Conservation (phyloP, 2,329 filamentous ascomycete genomes). For the Bipolaris sorokiniana region DNA sequence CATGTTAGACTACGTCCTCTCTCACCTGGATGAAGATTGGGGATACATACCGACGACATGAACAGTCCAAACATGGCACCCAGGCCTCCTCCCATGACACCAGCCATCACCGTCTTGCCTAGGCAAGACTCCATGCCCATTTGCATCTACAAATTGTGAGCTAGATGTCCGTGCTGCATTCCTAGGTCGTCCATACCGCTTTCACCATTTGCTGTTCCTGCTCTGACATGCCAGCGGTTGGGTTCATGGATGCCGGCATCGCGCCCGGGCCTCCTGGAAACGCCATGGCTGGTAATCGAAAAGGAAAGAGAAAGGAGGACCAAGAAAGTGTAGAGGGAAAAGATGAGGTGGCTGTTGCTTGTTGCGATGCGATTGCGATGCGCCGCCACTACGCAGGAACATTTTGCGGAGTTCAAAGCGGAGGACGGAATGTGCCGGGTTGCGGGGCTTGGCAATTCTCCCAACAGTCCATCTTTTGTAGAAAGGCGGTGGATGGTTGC, state of each 20-base stretch:
- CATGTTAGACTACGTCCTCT: constrained; percentile 1
- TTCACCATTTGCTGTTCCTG: constrained; percentile 59
- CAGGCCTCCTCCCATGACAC: constrained; percentile 91
- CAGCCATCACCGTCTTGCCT: constrained; percentile 85
- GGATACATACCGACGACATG: constrained; percentile 83
- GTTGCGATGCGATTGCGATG: constrained; percentile 17
- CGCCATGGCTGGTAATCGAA: constrained; percentile 30
- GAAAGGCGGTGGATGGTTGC: not conserved
- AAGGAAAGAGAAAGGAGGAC: not conserved
- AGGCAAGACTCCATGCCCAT: constrained; percentile 89
- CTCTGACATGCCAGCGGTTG: constrained; percentile 48
- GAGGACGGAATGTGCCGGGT: constrained; percentile 38
- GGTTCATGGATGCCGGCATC: constrained; percentile 38
- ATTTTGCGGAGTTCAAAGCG: constrained; percentile 46
- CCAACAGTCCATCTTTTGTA: not conserved
- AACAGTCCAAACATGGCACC: constrained; percentile 95
- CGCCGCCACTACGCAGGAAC: constrained; percentile 20
- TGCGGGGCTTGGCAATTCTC: constrained; percentile 25
- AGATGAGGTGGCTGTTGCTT: constrained; percentile 3
- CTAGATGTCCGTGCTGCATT: not conserved
- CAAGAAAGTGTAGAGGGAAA: not conserved
- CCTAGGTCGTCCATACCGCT: constrained; percentile 39
- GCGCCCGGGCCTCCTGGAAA: constrained; percentile 37
- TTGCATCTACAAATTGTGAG: constrained; percentile 69
- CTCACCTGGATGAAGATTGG: not conserved